These are phyloP conservation scores for Stropharia rugosoannulata DNA, from an alignment of 768 basidiomycete genomes.

Conservation along the genomic window DNA sequence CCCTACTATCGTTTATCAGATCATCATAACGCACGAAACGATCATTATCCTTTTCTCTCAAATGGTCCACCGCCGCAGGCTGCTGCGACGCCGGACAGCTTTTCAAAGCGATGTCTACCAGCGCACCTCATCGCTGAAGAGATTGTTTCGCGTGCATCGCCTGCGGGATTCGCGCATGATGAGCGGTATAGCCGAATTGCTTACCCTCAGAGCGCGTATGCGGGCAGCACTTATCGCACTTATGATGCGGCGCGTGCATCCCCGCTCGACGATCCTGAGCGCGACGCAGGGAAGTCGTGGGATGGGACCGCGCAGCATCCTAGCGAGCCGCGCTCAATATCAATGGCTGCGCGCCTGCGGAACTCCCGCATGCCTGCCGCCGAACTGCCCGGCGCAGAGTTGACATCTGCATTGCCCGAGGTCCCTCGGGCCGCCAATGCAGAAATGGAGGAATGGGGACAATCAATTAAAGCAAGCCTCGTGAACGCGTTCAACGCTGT, in stretches of 20 bases:
- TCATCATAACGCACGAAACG: slow-evolving; percentile 20
- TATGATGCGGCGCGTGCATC: too few relatives aligned
- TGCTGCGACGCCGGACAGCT: slow-evolving; percentile 6
- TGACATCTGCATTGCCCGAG: slow-evolving; percentile 28
- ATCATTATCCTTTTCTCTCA: slow-evolving; percentile 21
- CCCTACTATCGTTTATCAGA: slow-evolving; percentile 15
- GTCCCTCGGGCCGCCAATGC: slow-evolving; percentile 12
- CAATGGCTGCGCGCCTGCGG: slow-evolving; percentile 20
- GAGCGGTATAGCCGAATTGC: too few relatives aligned
- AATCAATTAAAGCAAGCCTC: slow-evolving; percentile 23
- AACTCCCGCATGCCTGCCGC: slow-evolving; percentile 18
- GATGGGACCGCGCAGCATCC: too few relatives aligned
- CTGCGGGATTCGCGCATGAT: not conserved
- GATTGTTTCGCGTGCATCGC: slow-evolving; percentile 11
- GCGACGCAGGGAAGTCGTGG: too few relatives aligned
- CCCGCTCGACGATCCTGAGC: too few relatives aligned
- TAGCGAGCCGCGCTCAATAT: slow-evolving; percentile 13
- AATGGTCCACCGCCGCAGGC: slow-evolving; percentile 13
- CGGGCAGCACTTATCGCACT: too few relatives aligned
- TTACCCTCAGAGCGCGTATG: too few relatives aligned
- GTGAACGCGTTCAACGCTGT: slow-evolving; percentile 50
- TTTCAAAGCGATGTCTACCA: slow-evolving; percentile 24
- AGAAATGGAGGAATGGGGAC: slow-evolving; percentile 17
- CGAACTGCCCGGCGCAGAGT: slow-evolving; percentile 11
- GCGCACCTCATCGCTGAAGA: slow-evolving; percentile 27